Base-by-base conservation (phyloP, 2,329 filamentous ascomycete species). In the Arachnopeziza araneosa region DNA sequence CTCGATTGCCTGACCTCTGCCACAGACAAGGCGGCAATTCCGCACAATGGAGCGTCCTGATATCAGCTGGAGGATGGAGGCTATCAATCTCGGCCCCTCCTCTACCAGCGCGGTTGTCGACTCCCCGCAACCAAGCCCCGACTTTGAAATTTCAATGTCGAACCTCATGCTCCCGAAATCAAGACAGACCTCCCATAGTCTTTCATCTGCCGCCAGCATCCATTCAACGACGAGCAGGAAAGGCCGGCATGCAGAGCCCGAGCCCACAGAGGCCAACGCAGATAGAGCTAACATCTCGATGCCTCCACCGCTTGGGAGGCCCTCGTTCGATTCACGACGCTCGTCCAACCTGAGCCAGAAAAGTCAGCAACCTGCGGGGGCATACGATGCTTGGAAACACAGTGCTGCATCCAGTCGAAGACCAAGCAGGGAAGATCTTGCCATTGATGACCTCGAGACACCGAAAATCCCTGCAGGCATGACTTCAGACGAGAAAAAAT, bases 251-350 rank as follows among this genome's bases (percentile, higher is more conserved):
- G 80, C 80, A 59, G 84, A 88, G 68, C 79, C 85, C 36, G 14
- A 23, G 24, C 32, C 54, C 30, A 82, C 80, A 62, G 79, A 81
- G 59, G 77, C 78, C 63, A 79, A 83, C 71, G 79, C 82, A 63
- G 83, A 85, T 60, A 79, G 80, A 69, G 79, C 85, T 59, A 87
- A 79, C 72, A 78, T 87, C 62, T 87, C 83, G 65, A 87, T 89
- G 81, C 84, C 86, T 49, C 80, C 84, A 60, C 79, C 81, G 59
- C 77, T 80, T 30, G 70, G 75, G 24, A 71, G 73, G 63, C 73
- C 79, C 14, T 68, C 59, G 22, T 44, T 44, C 17, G 36, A 44
- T 12, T 68, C 68, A 30, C 65, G 71, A 64, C 69, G 69, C 21
- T 72, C 70, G 9, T 71, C 70, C 7, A 62, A 63, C 50, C 66